Evolutionary conservation across 108 stramenopile species (phyloP), one percentile per base, ranked within the genome.

Genomic region (Fragilariopsis cylindrus): DNA sequence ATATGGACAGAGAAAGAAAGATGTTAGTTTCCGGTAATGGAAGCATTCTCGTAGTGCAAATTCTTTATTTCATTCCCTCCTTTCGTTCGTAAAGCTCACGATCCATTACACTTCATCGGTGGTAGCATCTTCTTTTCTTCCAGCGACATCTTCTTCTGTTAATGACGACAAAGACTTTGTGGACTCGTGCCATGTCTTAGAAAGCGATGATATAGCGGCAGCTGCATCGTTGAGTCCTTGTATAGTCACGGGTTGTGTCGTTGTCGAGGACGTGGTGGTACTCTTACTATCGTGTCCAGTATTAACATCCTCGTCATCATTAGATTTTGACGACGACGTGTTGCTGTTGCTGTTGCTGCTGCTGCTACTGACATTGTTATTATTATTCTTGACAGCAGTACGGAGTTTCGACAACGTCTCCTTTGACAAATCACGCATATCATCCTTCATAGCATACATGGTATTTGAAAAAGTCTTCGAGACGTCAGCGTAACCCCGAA

Each of bases 381-480:
- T 41, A 21, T 15, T 67, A 13, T 48, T 41, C 11, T 13, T 7
- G 63, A 44, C 42, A 15, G 30, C 42, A 7, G 21, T 1, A 21
- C 13, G 9, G 11, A 67, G 15, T 7, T 45, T 42, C 15, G 5
- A 19, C 15, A 67, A 44, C n/a, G 48, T 7, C 46, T 67, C 65
- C 16, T 67, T n/a, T 15, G 65, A 67, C 65, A 41, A 48, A n/a
- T 48, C 65, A 9, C 21, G 11, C 58, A 60, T 60, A 18, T 60
- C 58, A 9, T 60, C 21, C 58, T 60, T 60, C 8, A 18, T 18
- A 19, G 12, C 46, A 18, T 5, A 11, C 7, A 47, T 7, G 44
- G 65, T 47, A 0, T 3, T 30, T 9, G 16, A 60, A 7, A 67
- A 7, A 6, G 65, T 19, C 7, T 48, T 42, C 46, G 65, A 48